A percentile compares a stretch with the other conserved stretches of the same genome.
Conservation (phyloP, 768 basidiomycete genomes). For the Russula lepida region DNA sequence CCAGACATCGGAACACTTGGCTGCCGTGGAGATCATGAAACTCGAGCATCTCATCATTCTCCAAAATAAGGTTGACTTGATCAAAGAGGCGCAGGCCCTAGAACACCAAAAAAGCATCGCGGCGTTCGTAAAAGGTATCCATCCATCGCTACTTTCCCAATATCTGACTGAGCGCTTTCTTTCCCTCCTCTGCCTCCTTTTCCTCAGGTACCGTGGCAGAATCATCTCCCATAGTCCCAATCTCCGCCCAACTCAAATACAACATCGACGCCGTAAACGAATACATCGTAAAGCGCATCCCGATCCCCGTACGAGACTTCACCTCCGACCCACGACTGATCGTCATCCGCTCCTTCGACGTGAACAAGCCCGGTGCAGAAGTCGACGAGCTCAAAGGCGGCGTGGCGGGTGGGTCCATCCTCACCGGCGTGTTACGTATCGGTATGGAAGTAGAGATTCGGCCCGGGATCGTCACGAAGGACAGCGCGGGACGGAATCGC, state of each 20-base stretch:
- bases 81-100: slow-evolving; percentile 87
- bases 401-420: slow-evolving; percentile 94
- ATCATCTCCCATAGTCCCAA: slow-evolving; percentile 95
- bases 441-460: slow-evolving; percentile 95
- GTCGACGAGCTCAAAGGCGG: slow-evolving; percentile 97
- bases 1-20: slow-evolving; percentile 96
- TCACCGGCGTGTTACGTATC: slow-evolving; percentile 82
- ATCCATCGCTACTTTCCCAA: neutral
- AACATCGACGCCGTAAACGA: slow-evolving; percentile 99
- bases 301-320: slow-evolving; percentile 92
- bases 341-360: slow-evolving; percentile 98
- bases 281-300: slow-evolving; percentile 95
- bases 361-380: slow-evolving; percentile 97
- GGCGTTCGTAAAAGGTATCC: slow-evolving; percentile 86
- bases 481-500: slow-evolving; percentile 76
- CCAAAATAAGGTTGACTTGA: slow-evolving; percentile 98
- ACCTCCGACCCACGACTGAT: slow-evolving; percentile 86
- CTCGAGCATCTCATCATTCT: slow-evolving; percentile 95
- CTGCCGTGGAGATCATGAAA: slow-evolving; percentile 99
- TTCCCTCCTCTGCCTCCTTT: neutral
- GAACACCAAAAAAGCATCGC: slow-evolving; percentile 96
- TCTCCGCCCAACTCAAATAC: slow-evolving; percentile 97
- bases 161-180: neutral
- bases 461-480: slow-evolving; percentile 95
- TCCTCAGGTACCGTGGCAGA: slow-evolving; percentile 92